phyloP scores from a whole-genome alignment of 2,329 filamentous ascomycete species.

The Chaetothyriales sp. region DNA sequence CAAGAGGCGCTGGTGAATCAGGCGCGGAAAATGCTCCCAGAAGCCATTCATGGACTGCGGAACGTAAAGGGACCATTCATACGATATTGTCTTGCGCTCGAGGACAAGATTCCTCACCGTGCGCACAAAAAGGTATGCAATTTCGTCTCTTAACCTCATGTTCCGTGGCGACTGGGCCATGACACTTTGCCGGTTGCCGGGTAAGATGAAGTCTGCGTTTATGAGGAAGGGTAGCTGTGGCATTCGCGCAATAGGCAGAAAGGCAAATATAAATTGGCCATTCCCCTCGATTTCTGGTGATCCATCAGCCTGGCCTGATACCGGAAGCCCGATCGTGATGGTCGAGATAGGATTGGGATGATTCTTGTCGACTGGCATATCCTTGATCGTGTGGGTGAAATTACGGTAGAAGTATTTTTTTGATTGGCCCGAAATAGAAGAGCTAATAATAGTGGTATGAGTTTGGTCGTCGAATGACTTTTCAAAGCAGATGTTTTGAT shows the following conservation, averaged over 20 bases:
- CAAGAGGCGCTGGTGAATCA: slow-evolving; percentile 1
- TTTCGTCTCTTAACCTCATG: slow-evolving; percentile 1
- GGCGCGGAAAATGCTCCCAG: slow-evolving; percentile 1
- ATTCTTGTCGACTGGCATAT: slow-evolving; percentile 3
- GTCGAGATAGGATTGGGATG: slow-evolving; percentile 2
- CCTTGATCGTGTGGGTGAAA: neutral
- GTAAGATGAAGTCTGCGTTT: slow-evolving; percentile 9
- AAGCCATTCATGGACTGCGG: neutral
- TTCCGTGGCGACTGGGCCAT: slow-evolving; percentile 6
- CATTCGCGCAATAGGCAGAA: slow-evolving; percentile 7
- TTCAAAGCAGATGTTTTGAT: neutral
- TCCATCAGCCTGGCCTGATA: slow-evolving; percentile 1
- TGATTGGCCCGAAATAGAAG: too few species aligned
- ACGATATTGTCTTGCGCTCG: neutral
- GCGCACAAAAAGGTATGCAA: slow-evolving; percentile 5
- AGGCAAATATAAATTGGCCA: slow-evolving; percentile 9
- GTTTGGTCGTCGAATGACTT: too few species aligned
- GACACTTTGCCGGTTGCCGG: slow-evolving; percentile 6
- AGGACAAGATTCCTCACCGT: slow-evolving; percentile 1
- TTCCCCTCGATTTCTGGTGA: neutral
- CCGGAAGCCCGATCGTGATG: slow-evolving; percentile 6
- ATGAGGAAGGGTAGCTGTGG: slow-evolving; percentile 7
- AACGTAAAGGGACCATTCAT: too few species aligned
- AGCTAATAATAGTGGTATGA: too few species aligned
- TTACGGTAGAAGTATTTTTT: slow-evolving; percentile 1